Percentiles rank a stretch among this genome's conserved stretches.
phyloP scores from a whole-genome alignment of 176 grass and related monocot species.

The Eragrostis nindensis region DNA sequence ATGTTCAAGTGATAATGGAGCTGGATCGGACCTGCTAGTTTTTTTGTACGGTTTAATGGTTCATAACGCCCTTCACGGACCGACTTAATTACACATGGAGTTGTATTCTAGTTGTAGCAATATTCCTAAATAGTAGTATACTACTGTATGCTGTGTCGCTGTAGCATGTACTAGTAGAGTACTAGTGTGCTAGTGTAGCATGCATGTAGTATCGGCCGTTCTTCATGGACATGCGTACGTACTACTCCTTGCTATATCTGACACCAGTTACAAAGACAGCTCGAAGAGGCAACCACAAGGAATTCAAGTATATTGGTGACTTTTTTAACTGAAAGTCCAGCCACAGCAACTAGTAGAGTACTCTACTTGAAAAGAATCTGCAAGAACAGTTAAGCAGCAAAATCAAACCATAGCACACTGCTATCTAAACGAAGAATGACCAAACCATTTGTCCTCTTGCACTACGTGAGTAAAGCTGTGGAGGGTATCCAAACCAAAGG shows the following conservation, averaged over 20 bases:
- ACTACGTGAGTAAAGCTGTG: neutral
- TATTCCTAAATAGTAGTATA: no score
- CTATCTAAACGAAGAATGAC: neutral
- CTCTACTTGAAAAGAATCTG: slow-evolving; percentile 1
- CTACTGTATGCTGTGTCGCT: no score
- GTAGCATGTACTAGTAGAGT: no score
- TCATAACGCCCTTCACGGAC: neutral
- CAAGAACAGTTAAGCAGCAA: neutral
- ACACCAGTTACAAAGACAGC: no score
- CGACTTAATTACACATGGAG: neutral
- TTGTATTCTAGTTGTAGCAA: no score
- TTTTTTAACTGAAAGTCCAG: no score
- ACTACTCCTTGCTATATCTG: no score
- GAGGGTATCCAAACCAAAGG: neutral
- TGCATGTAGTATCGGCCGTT: neutral
- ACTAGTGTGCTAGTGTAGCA: no score
- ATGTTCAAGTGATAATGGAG: slow-evolving; percentile 5
- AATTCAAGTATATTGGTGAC: no score
- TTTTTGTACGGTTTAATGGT: neutral
- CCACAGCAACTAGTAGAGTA: no score
- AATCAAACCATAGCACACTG: neutral
- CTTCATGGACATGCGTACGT: neutral
- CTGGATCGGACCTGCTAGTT: neutral
- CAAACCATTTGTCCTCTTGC: neutral
- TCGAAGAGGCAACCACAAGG: neutral